Evolutionary conservation across 1,139 yeast genomes (phyloP), one percentile per base, ranked within the genome.

Genomic region (Taiozyma sp.): DNA sequence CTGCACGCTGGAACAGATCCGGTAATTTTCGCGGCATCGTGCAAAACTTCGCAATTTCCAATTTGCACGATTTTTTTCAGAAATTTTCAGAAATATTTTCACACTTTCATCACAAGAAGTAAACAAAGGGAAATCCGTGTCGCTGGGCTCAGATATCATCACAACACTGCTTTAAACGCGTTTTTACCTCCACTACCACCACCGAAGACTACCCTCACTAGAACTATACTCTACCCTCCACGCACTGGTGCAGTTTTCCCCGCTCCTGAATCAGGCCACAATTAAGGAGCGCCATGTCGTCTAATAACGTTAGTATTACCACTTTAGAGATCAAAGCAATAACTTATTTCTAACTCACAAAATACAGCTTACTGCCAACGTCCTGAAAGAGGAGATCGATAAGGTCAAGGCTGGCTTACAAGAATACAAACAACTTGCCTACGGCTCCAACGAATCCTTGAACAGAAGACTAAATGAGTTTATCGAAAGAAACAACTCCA

Each of bases 331-430:
- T 32, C 36, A 32, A 7, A 14, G 14, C 36, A 32, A 32, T 32
- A n/a, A 32, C 19, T 13, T 14, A 13, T 14, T 32, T 14, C 36
- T 32, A n/a, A 32, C 36, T 7, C 8, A 14, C 19, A 5, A 12
- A 14, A 14, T 23, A 9, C 29, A 42, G 47, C 42, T 29, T 8
- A 30, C 46, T 12, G 51, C 47, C 24, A 45, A 23, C 14, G 40
- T 54, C 28, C 23, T 59, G 12, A 57, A 58, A 45, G 64, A 60
- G 14, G 65, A 62, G 45, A 48, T 62, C 6, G 63, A 62, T 32
- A 59, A 56, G 48, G 43, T 62, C 49, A 60, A 54, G 32, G 54
- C 53, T 10, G 51, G 53, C 2, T 27, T 61, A 13, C 61, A 57
- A 43, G 64, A 62, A 14, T 54, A 55, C 34, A 58, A 58, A 45